Percentiles rank a stretch among this genome's conserved stretches.
phyloP scores from a whole-genome alignment of 805 yeast genomes.

The Nadsonia fulvescens region DNA sequence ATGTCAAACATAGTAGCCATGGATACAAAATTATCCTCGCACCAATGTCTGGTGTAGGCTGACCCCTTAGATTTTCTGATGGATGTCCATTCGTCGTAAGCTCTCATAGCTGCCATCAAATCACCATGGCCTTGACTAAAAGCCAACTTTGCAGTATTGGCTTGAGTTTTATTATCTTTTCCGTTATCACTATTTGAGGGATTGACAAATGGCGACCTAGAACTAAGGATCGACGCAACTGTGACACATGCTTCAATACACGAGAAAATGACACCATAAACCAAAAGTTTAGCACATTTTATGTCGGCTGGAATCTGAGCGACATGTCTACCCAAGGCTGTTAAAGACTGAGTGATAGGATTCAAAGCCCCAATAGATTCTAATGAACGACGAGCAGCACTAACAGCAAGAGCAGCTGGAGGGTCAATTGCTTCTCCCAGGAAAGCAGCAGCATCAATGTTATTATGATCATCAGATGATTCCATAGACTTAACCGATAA shows the following conservation, averaged over 20 bases:
- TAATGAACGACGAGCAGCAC: slow-evolving; percentile 32
- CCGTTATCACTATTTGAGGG: too few species aligned
- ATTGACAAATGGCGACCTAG: slow-evolving; percentile 56
- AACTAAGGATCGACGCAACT: slow-evolving; percentile 57
- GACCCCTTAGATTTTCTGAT: slow-evolving; percentile 11
- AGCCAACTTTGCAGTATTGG: slow-evolving; percentile 23
- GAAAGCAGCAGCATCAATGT: slow-evolving; percentile 50
- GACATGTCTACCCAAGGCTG: slow-evolving; percentile 64
- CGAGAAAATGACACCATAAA: slow-evolving; percentile 68
- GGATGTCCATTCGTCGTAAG: slow-evolving; percentile 34
- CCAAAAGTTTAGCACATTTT: slow-evolving; percentile 63
- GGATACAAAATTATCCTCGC: slow-evolving; percentile 43
- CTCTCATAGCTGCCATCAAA: slow-evolving; percentile 43
- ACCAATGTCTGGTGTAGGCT: slow-evolving; percentile 23
- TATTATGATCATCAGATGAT: too few species aligned
- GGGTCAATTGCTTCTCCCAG: slow-evolving; percentile 66
- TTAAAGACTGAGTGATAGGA: slow-evolving; percentile 28
- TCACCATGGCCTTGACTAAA: slow-evolving; percentile 48
- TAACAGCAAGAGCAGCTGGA: slow-evolving; percentile 39
- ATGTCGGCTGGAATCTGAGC: slow-evolving; percentile 74
- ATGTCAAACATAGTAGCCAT: slow-evolving; percentile 52
- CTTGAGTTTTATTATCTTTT: slow-evolving; percentile 44
- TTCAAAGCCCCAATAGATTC: slow-evolving; percentile 58
- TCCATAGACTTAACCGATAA: slow-evolving; percentile 77
- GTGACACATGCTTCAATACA: slow-evolving; percentile 64